phyloP scores from a whole-genome alignment of 2,329 filamentous ascomycete genomes.

The Fusarium sp. region DNA sequence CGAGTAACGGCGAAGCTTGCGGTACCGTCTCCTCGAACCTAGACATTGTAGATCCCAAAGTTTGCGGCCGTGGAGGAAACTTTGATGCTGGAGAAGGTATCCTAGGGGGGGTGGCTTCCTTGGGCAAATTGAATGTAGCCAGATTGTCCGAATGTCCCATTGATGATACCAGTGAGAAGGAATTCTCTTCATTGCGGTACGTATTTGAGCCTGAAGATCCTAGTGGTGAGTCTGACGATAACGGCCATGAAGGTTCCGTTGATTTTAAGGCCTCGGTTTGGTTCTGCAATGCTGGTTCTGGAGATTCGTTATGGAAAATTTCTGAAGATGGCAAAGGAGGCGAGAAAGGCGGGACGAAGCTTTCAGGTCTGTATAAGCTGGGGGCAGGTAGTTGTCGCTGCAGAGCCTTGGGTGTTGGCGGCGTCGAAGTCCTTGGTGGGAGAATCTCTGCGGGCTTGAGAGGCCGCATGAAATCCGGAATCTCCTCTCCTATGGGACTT shows the following conservation, averaged over 20 bases:
- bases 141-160: conserved; percentile 1
- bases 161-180: conserved; percentile 3
- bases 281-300: neutral
- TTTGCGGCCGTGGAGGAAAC: conserved; percentile 10
- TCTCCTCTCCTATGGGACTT: conserved; percentile 23
- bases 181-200: conserved; percentile 19
- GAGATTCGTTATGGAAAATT: neutral
- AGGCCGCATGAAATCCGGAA: conserved; percentile 9
- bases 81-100: conserved; percentile 28
- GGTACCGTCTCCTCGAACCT: conserved; percentile 21
- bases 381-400: conserved; percentile 16
- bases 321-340: conserved; percentile 7
- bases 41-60: conserved; percentile 6
- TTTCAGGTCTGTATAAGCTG: conserved; percentile 17
- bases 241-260: conserved; percentile 23
- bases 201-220: conserved; percentile 29
- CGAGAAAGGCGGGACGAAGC: conserved; percentile 22
- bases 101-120: conserved; percentile 15
- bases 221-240: conserved; percentile 24
- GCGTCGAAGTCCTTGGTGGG: conserved; percentile 17
- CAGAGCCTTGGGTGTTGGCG: conserved; percentile 19
- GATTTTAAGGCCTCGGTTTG: neutral
- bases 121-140: conserved; percentile 7
- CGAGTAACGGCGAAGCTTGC: conserved; percentile 15
- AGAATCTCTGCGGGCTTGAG: conserved; percentile 20